phyloP scores from a whole-genome alignment of 73 alveolate species.

The Paramecium sonneborni region DNA sequence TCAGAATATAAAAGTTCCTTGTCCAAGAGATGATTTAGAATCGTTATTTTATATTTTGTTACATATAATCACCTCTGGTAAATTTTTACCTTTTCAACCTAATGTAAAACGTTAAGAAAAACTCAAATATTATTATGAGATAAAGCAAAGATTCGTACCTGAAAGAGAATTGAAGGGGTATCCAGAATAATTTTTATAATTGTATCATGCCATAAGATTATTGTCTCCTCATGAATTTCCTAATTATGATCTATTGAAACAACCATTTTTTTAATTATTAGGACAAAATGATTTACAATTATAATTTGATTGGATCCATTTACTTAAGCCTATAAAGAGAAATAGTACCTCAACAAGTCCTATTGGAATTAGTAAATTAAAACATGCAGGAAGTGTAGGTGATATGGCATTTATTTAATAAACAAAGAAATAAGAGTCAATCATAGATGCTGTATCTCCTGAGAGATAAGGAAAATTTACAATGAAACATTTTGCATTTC shows the following conservation, averaged over 20 bases:
- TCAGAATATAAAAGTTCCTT: neutral
- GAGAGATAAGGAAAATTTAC: neutral
- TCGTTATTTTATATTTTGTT: neutral
- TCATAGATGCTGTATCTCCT: neutral
- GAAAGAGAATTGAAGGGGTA: neutral
- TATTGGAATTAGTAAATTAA: neutral
- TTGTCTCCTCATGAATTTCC: neutral
- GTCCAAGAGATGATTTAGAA: slow-evolving; percentile 38
- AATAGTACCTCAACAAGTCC: neutral
- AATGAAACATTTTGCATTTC: neutral
- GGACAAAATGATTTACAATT: neutral
- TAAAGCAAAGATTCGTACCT: neutral
- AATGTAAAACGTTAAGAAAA: neutral
- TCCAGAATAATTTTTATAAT: neutral
- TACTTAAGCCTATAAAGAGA: neutral
- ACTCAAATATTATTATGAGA: neutral
- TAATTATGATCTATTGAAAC: neutral
- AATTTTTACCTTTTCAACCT: neutral
- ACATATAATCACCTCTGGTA: neutral
- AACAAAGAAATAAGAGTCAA: neutral
- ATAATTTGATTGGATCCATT: neutral
- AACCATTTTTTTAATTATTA: neutral
- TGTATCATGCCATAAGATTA: neutral
- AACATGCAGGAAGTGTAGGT: slow-evolving; percentile 1
- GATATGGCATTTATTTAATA: neutral